phyloP scores from a whole-genome alignment of 306 rosid species.

The Cicer cuneatum region DNA sequence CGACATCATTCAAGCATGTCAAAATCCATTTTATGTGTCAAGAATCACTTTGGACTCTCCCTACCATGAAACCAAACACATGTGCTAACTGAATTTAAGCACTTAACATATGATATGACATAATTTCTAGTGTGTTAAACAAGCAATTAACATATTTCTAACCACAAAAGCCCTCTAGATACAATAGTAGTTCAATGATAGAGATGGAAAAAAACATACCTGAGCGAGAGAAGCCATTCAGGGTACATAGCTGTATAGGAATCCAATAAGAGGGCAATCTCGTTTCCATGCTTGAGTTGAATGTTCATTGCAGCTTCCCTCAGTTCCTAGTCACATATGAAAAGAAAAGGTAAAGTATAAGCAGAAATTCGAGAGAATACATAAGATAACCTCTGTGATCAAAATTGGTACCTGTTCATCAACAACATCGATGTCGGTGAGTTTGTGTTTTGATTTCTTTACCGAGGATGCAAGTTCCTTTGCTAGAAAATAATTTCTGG shows the following conservation, averaged over 20 bases:
- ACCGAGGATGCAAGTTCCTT: conserved; percentile 73
- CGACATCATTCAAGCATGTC: no score
- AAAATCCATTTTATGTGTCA: no score
- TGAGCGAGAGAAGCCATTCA: conserved; percentile 71
- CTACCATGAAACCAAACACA: no score
- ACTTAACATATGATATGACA: neutral
- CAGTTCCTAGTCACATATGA: conserved; percentile 59
- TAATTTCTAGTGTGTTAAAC: neutral
- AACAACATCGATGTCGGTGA: conserved; percentile 72
- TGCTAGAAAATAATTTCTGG: conserved; percentile 85
- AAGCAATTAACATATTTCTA: neutral
- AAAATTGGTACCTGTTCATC: conserved; percentile 70
- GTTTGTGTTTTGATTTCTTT: conserved; percentile 70
- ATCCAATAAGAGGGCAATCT: conserved; percentile 54
- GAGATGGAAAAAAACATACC: conserved; percentile 48
- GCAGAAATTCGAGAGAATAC: neutral
- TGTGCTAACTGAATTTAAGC: no score
- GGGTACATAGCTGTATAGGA: conserved; percentile 63
- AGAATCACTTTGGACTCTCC: no score
- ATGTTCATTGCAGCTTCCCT: conserved; percentile 64
- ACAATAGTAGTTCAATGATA: neutral
- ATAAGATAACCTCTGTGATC: neutral
- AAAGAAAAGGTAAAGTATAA: neutral
- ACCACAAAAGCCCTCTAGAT: neutral
- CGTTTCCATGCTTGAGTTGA: conserved; percentile 80